These are phyloP conservation scores for Lodderomyces beijingensis DNA, from an alignment of 1,139 yeast genomes.

Conservation along the genomic window DNA sequence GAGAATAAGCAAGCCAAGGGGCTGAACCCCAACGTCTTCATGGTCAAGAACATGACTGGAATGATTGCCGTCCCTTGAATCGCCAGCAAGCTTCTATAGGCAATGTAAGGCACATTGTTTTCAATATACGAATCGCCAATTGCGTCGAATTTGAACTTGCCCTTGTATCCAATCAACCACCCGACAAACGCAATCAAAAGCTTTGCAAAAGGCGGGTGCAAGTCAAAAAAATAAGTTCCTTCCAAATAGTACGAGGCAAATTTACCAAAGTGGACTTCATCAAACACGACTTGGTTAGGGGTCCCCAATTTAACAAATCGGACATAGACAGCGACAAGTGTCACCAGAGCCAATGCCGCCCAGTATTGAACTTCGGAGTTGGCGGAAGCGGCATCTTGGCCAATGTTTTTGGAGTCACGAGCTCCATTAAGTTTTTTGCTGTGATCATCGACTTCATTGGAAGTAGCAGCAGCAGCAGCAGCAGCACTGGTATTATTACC, in stretches of 20 bases:
- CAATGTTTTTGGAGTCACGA: too few relatives aligned
- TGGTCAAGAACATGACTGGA: conserved; percentile 74
- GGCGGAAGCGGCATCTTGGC: too few relatives aligned
- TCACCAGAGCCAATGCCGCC: conserved; percentile 45
- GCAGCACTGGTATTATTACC: conserved; percentile 8
- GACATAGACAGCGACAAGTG: conserved; percentile 61
- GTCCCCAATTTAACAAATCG: conserved; percentile 68
- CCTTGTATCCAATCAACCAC: conserved; percentile 83
- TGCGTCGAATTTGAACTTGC: conserved; percentile 82
- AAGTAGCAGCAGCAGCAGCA: conserved; percentile 4
- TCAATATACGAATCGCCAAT: conserved; percentile 80
- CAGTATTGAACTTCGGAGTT: conserved; percentile 36
- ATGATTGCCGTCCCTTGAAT: conserved; percentile 77
- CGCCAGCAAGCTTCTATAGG: conserved; percentile 81
- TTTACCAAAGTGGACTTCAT: conserved; percentile 97
- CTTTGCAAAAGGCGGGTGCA: conserved; percentile 98
- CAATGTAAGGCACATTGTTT: conserved; percentile 83
- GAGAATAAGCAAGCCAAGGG: conserved; percentile 77
- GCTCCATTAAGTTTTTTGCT: neutral
- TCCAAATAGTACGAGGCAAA: conserved; percentile 86
- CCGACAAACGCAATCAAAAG: conserved; percentile 88
- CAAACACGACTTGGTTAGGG: conserved; percentile 91
- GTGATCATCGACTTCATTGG: conserved; percentile 5
- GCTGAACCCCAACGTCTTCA: conserved; percentile 79
- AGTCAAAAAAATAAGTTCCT: conserved; percentile 85